Base-by-base conservation (phyloP, 2,329 filamentous ascomycete species). In the Elsinoe necatrix region DNA sequence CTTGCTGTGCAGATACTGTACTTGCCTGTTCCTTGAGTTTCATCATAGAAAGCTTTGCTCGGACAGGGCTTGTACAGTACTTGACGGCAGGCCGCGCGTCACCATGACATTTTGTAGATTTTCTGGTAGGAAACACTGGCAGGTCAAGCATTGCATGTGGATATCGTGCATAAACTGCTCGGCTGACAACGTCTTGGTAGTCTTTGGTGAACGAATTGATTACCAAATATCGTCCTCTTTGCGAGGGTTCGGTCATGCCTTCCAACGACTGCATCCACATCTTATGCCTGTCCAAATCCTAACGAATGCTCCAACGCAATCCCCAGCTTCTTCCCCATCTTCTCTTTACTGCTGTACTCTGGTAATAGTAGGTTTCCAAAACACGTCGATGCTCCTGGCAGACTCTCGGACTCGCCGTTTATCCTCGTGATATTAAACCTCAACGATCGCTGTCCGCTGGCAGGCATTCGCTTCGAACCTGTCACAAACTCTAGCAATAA, bases 401-500 rank as follows among this genome's bases (percentile, higher is more conserved):
- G 66, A 63, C 73, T 69, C 60, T 75, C 70, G 62, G 79, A 78
- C 59, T 79, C 85, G 56, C 83, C 77, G 14, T 87, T 83, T 66
- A 90, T 89, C 64, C 81, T 83, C 70, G 92, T 86, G 42, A 98
- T 79, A 12, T 88, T 81, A 69, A 97, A 97, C 65, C 87, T 84
- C 47, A 97, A 75, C 63, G 87, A 89, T 61, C 81, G 80, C 66
- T 91, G 83, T 2, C 93, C 93, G 18, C 88, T 90, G 0, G 95
- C 87, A 0, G 93, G 93, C 1, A 97, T 81, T 1, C 93, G 81
- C 66, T 96, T 91, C 64, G 85, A 92, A 0, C 92, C 92, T 12
- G 93, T 98, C 27, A 98, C 91, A 66, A 98, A 98, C 68, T 96
- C 90, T 29, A 98, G 77, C 31, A 98, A 73, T 64, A 82, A 83